Evolutionary conservation across 1,139 yeast genomes (phyloP), one percentile per base, ranked within the genome.

Genomic region (Hyphopichia burtonii): DNA sequence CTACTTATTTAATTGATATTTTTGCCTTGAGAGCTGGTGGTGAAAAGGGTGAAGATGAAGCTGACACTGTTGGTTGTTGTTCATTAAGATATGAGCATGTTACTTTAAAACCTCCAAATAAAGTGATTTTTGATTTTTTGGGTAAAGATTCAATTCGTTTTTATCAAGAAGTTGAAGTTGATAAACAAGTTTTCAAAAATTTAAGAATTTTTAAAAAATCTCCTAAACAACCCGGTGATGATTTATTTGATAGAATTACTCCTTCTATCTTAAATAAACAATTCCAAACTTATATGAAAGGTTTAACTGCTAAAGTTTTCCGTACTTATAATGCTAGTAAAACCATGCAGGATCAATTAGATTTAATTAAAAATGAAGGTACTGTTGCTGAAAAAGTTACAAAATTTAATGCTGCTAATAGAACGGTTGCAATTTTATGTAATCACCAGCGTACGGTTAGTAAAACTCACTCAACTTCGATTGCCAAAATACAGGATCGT

Each of bases 1-100:
- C 97, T 2, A 88, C 93, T 40, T 93, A 91, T 61, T 75, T 93
- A 41, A 91, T 93, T 58, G 99, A 93, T 68, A 81, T 84, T n/a
- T 84, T 90, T 59, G 98, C 98, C 0, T 76, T 93, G 49, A 87
- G 98, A 85, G 98, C 98, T 0, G 98, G 98, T 60, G 97, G 97
- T 54, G 98, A 93, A 65, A 91, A 91, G 62, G 88, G 94, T 15
- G 98, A 91, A 9, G 98, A 93, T 55, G 97, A 91, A 60, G 98
- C 98, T 2, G 99, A 93, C 61, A 91, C 99, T 1, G 99, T 91
- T 36, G 99, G 99, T 36, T 91, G 99, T 66, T 91, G 98, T 66
- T 91, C 98, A 1, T 74, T 91, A 51, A 71, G 98, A 54, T 91
- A 71, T 55, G 98, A 91, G 59, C 98, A 91, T 63, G 78, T 91